Evolutionary conservation across 164 flowering plant species (phyloP), one percentile per base, ranked within the genome.

Genomic region (Paratinospora sagittata): DNA sequence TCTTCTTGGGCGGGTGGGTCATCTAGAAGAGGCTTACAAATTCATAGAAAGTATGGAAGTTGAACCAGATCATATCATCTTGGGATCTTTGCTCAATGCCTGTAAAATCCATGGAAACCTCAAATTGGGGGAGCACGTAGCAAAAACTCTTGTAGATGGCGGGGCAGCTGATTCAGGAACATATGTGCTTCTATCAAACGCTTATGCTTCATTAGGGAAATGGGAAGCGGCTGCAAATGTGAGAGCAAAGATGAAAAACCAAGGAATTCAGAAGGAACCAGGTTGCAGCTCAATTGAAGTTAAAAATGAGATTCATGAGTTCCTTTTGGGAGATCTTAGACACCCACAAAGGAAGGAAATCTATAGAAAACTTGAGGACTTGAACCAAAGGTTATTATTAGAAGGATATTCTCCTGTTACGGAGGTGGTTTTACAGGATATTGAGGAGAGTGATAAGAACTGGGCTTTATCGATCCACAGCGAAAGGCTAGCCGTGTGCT

Each of bases 211-310:
- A 24, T 66, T 72, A 14, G 78, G 81, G 17, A 78, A n/a, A n/a
- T n/a, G n/a, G n/a, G n/a, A n/a, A n/a, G n/a, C n/a, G n/a, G n/a
- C n/a, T n/a, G n/a, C n/a, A n/a, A n/a, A 68, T 49, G 67, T 78
- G 34, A 72, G 84, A 34, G 81, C 79, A 26, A 68, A 67, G 63
- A 81, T 84, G 85, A 78, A 66, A 64, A 71, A 78, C 21, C 24
- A 57, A 8, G 82, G 82, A 70, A 72, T 79, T 8, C 67, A 72
- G 67, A 82, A 84, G 66, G 82, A 81, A 72, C 78, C 81, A 7
- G 87, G 85, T 19, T 82, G 85, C 43, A 82, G 87, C 26, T 82
- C 81, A 61, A 72, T 85, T 34, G 83, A 84, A 79, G 82, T 83
- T 57, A 71, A 84, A 14, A 78, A 78, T 57, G 76, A 76, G 67